Conservation (phyloP, 2,329 filamentous ascomycete species). For the Rhinocladiella similis region DNA sequence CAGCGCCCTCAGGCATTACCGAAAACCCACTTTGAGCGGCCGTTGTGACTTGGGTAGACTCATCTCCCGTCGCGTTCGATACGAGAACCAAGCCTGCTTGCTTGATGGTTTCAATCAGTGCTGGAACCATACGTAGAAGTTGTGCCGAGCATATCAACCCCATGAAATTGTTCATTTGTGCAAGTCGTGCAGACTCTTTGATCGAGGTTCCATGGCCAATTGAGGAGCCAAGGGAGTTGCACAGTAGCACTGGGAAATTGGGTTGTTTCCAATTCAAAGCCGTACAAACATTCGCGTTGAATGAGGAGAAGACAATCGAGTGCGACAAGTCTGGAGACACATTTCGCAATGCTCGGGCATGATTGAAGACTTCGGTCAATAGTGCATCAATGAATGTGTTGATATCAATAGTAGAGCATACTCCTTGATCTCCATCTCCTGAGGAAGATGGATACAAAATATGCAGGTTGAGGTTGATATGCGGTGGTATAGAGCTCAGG, state of each 20-base stretch:
- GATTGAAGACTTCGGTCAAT: slow-evolving; percentile 83
- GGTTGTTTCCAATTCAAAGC: slow-evolving; percentile 99
- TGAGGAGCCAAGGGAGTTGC: slow-evolving; percentile 76
- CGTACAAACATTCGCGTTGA: slow-evolving; percentile 85
- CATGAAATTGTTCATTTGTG: slow-evolving; percentile 97
- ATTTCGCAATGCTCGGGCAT: slow-evolving; percentile 70
- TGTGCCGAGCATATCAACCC: slow-evolving; percentile 87
- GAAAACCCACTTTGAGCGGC: no score
- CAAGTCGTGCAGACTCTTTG: slow-evolving; percentile 91
- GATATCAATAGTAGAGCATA: slow-evolving; percentile 76
- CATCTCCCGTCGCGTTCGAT: slow-evolving; percentile 74
- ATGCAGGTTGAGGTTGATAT: slow-evolving; percentile 89
- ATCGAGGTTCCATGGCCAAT: slow-evolving; percentile 66
- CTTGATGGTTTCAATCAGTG: slow-evolving; percentile 90
- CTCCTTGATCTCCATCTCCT: slow-evolving; percentile 68
- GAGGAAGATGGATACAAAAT: slow-evolving; percentile 77
- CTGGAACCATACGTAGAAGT: slow-evolving; percentile 87
- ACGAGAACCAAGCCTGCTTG: slow-evolving; percentile 90
- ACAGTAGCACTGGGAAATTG: slow-evolving; percentile 91
- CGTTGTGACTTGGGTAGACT: slow-evolving; percentile 6
- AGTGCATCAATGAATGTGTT: slow-evolving; percentile 85
- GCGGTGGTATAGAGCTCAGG: slow-evolving; percentile 69
- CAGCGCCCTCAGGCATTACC: slow-evolving; percentile 74
- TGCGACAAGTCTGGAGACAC: slow-evolving; percentile 71
- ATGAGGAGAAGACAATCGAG: slow-evolving; percentile 91